phyloP scores from a whole-genome alignment of 1,284 basidiomycete genomes.

The Trichosporon inkin region DNA sequence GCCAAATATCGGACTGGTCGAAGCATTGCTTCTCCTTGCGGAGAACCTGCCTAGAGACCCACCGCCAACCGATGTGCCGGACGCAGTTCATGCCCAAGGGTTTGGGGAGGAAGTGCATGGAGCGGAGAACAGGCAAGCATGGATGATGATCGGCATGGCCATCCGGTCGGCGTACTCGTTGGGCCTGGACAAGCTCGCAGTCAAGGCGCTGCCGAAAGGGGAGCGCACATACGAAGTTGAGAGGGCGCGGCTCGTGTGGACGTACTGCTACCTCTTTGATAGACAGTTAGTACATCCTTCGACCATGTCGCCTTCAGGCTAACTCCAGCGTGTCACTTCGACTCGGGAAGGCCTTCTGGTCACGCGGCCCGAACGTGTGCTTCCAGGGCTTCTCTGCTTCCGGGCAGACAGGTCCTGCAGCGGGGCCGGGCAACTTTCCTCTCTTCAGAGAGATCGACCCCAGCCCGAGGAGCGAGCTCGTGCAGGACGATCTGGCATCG shows the following conservation, averaged over 20 bases:
- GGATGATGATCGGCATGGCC: slow-evolving; percentile 48
- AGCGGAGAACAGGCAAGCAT: slow-evolving; percentile 47
- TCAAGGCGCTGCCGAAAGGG: slow-evolving; percentile 34
- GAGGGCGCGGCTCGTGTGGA: slow-evolving; percentile 47
- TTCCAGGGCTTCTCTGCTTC: slow-evolving; percentile 48
- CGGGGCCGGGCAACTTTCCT: slow-evolving; percentile 45
- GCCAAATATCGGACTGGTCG: slow-evolving; percentile 46
- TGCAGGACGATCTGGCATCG: slow-evolving; percentile 44
- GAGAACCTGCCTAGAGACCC: slow-evolving; percentile 49
- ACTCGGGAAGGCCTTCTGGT: slow-evolving; percentile 51
- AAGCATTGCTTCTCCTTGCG: slow-evolving; percentile 45
- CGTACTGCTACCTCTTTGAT: slow-evolving; percentile 50
- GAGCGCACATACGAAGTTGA: slow-evolving; percentile 43
- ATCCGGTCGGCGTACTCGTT: slow-evolving; percentile 46
- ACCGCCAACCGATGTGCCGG: slow-evolving; percentile 14
- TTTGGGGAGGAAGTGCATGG: slow-evolving; percentile 42
- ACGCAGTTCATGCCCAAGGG: slow-evolving; percentile 33
- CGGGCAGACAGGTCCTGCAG: slow-evolving; percentile 45
- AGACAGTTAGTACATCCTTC: slow-evolving; percentile 34
- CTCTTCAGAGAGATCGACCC: slow-evolving; percentile 36
- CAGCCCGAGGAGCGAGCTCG: slow-evolving; percentile 11
- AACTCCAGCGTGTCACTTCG: slow-evolving; percentile 41
- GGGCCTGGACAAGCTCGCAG: slow-evolving; percentile 45
- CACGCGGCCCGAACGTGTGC: slow-evolving; percentile 47
- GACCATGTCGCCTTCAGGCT: slow-evolving; percentile 8